Base-by-base conservation (phyloP, 2,329 filamentous ascomycete genomes). In the Trichoderma sp. region DNA sequence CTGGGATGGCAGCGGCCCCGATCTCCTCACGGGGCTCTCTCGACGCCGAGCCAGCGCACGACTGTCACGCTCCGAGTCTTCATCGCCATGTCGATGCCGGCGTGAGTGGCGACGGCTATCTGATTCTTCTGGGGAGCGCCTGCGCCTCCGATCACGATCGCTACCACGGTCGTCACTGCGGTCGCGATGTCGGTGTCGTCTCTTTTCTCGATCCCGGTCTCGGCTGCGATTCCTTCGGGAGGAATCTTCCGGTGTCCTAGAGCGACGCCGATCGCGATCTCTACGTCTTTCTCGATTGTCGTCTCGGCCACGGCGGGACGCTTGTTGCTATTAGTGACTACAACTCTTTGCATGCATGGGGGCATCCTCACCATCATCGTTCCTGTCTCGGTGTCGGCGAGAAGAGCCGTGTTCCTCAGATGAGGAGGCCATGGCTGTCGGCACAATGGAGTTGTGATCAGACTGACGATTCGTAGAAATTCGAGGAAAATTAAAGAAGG, bases 1-100 rank as follows among this genome's bases (percentile, higher is more conserved):
- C 73, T 90, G 88, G 0, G 87, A 87, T 2, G 87, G 87, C 12
- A 90, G 77, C 0, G 88, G 87, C 0, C 84, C 86, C 63, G 75
- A 74, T 9, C 73, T 76, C 68, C 72, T 75, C 34, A 78, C 25
- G 0, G 59, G 72, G 67, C 73, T 73, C 69, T 72, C 68, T 69
- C 71, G 50, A 57, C 68, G n/a, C 73, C 53, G 48, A 35, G 68
- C 29, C 34, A 69, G 13, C 13, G 68, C 68, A 29, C 68, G 68
- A 32, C 64, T 64, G n/a, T 59, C 66, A 29, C 72, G 68, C 39
- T 71, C 73, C 25, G 75, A 69, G 37, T 74, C 67, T 34, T 69
- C 67, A 34, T 68, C 69, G 5, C 69, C 69, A n/a, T 53, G 48
- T 34, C 68, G 63, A 39, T 69, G 69, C 7, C 22, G 37, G 19